Evolutionary conservation across 352 stramenopile genomes (phyloP).

Genomic region (Phytopythium aichiense): DNA sequence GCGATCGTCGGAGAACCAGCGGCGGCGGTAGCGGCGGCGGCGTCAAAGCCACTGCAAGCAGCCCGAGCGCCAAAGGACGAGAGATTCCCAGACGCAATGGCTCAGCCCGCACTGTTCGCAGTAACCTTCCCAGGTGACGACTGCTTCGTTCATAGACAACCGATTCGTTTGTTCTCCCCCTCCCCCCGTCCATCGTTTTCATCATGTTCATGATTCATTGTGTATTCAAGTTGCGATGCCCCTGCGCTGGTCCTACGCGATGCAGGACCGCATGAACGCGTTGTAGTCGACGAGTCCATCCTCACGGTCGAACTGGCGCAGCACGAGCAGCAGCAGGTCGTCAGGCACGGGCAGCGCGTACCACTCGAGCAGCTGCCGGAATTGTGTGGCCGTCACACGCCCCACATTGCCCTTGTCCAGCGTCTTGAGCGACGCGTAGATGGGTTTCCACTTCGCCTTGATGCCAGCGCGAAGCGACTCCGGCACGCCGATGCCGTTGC

Average conservation of each 20-base stretch:
- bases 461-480: conserved; percentile 46
- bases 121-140: not conserved
- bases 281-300: conserved; percentile 73
- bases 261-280: conserved; percentile 63
- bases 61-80: not conserved
- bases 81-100: not conserved
- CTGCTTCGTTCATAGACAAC: not conserved
- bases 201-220: not conserved
- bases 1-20: not conserved
- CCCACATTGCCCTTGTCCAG: conserved; percentile 53
- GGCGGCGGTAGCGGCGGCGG: not conserved
- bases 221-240: not conserved
- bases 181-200: not conserved
- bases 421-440: conserved; percentile 66
- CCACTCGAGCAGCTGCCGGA: conserved; percentile 74
- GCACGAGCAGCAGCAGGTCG: conserved; percentile 42
- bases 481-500: conserved; percentile 13
- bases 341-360: conserved; percentile 52
- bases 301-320: conserved; percentile 61
- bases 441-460: conserved; percentile 65
- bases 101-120: not conserved
- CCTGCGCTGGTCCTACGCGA: conserved; percentile 14
- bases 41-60: not conserved
- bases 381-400: conserved; percentile 52
- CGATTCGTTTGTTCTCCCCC: not conserved